phyloP scores from a whole-genome alignment of 1,284 basidiomycete species.

The Tilletia setariae region DNA sequence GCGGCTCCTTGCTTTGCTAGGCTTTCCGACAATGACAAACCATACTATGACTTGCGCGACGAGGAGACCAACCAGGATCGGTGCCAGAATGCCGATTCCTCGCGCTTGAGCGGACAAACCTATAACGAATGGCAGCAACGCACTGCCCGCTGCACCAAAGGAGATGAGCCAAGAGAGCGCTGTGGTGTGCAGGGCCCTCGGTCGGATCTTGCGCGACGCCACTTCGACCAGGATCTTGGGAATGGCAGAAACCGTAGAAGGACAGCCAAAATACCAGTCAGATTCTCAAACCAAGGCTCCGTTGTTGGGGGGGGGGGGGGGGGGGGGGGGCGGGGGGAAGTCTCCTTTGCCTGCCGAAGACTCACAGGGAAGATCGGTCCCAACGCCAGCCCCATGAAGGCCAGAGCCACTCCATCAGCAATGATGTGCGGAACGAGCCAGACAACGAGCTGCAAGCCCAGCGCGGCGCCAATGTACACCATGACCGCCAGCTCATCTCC shows the following conservation, averaged over 20 bases:
- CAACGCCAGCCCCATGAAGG: conserved; percentile 33
- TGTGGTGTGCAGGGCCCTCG: conserved; percentile 30
- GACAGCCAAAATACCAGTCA: neutral
- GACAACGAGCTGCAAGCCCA: conserved; percentile 33
- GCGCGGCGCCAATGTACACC: conserved; percentile 29
- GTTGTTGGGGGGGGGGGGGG: too few species aligned
- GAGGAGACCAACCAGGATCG: conserved; percentile 32
- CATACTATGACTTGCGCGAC: conserved; percentile 28
- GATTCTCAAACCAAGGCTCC: neutral
- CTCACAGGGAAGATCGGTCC: conserved; percentile 32
- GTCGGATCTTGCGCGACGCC: conserved; percentile 26
- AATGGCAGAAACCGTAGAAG: neutral
- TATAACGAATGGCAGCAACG: conserved; percentile 33
- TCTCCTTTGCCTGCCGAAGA: neutral
- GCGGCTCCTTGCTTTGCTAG: neutral
- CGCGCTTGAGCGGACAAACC: conserved; percentile 30
- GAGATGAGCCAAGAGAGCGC: conserved; percentile 34
- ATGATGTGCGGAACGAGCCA: conserved; percentile 38
- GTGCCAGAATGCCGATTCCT: conserved; percentile 33
- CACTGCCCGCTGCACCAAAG: conserved; percentile 32
- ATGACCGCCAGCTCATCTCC: conserved; percentile 33
- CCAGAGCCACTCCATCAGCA: conserved; percentile 33
- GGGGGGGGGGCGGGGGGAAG: neutral
- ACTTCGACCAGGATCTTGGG: conserved; percentile 29
- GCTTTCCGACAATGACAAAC: conserved; percentile 3